Conservation (phyloP, 805 yeast genomes). For the Metschnikowia matae region DNA sequence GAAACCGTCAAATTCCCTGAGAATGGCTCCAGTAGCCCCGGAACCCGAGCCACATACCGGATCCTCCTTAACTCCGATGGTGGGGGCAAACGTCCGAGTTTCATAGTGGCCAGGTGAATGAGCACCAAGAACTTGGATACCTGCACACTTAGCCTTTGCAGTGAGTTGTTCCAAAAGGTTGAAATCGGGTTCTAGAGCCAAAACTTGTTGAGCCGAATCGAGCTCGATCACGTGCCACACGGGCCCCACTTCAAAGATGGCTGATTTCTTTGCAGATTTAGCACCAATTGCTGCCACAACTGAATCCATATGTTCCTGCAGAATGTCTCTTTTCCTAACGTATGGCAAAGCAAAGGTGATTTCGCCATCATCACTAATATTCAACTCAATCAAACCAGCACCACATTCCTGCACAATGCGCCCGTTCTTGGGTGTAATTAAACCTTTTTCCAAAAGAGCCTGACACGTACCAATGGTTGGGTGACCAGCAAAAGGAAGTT, state of each 20-base stretch:
- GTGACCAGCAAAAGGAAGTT: conserved; percentile 62
- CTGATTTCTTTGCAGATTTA: conserved; percentile 19
- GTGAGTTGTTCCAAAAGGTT: conserved; percentile 12
- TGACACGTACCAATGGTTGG: conserved; percentile 54
- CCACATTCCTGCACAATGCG: conserved; percentile 42
- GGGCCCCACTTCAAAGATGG: conserved; percentile 42
- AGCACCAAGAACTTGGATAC: conserved; percentile 39
- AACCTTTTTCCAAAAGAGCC: conserved; percentile 40
- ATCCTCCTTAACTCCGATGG: conserved; percentile 39
- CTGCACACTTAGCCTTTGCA: conserved; percentile 13
- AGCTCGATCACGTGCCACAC: conserved; percentile 40
- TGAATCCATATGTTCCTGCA: conserved; percentile 5
- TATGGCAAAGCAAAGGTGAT: conserved; percentile 29
- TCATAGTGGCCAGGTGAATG: conserved; percentile 19
- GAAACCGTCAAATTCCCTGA: conserved; percentile 11
- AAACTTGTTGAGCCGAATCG: conserved; percentile 28
- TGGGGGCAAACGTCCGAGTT: conserved; percentile 44
- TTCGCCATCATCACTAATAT: conserved; percentile 15
- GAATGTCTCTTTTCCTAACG: conserved; percentile 10
- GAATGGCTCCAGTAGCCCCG: conserved; percentile 26
- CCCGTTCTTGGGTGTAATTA: conserved; percentile 24
- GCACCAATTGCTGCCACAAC: conserved; percentile 11
- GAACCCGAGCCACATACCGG: conserved; percentile 55
- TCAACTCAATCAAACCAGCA: conserved; percentile 40
- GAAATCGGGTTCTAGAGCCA: conserved; percentile 29